Conservation (phyloP, 116 monocot species). For the Papilionanthe hybrid region DNA sequence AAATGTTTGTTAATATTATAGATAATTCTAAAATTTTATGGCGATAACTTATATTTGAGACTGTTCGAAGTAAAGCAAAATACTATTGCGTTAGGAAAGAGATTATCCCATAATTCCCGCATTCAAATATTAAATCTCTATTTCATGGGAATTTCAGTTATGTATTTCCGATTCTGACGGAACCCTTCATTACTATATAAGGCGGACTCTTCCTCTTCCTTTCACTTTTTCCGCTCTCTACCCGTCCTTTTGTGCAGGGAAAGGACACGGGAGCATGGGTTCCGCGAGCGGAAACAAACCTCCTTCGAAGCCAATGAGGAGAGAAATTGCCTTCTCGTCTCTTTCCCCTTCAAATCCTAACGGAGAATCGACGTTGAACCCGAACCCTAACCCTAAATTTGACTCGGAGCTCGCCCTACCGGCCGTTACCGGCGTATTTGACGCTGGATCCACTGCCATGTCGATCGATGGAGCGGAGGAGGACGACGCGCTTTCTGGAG, state of each 20-base stretch:
- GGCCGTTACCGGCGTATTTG: neutral
- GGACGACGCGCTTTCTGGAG: conserved; percentile 24
- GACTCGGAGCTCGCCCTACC: neutral
- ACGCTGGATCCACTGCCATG: neutral
- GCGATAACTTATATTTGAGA: too few species aligned
- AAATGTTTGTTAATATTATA: too few species aligned
- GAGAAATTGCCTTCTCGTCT: neutral
- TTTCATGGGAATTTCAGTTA: too few species aligned
- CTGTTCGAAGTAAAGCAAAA: too few species aligned
- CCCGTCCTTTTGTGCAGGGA: neutral
- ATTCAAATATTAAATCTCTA: too few species aligned
- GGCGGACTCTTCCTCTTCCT: too few species aligned
- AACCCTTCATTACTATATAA: too few species aligned
- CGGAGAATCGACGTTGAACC: neutral
- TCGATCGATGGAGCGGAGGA: conserved; percentile 16
- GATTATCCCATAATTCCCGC: too few species aligned
- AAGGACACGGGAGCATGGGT: neutral
- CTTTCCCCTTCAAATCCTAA: neutral
- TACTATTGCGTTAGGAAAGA: too few species aligned
- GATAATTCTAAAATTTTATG: too few species aligned
- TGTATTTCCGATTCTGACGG: too few species aligned
- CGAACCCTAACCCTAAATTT: conserved; percentile 16
- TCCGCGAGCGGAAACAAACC: conserved; percentile 7
- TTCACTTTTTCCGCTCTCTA: neutral
- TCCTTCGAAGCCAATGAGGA: conserved; percentile 10